phyloP scores from a whole-genome alignment of 192 early-diverging fungal genomes.

The Backusella westeae region DNA sequence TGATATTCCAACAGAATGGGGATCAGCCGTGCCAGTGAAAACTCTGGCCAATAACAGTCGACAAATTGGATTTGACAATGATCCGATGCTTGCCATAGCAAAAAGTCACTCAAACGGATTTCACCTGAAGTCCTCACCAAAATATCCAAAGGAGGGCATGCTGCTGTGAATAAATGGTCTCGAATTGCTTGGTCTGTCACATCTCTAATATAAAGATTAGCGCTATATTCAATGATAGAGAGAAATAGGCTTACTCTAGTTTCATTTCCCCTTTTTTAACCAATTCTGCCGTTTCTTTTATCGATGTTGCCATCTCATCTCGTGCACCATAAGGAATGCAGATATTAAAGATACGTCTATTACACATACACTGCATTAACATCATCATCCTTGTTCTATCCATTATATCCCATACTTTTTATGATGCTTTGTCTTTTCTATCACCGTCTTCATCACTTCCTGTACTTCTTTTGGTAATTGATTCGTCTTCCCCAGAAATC shows the following conservation, averaged over 20 bases:
- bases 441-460: slow-evolving; percentile 56
- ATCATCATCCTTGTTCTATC: neutral
- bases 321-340: slow-evolving; percentile 91
- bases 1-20: slow-evolving; percentile 84
- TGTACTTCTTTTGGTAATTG: slow-evolving; percentile 68
- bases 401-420: slow-evolving; percentile 33
- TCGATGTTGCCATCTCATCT: slow-evolving; percentile 84
- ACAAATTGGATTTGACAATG: slow-evolving; percentile 85
- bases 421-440: slow-evolving; percentile 66
- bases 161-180: slow-evolving; percentile 60
- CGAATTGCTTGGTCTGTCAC: slow-evolving; percentile 59
- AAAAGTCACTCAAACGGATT: slow-evolving; percentile 89
- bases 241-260: slow-evolving; percentile 26
- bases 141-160: slow-evolving; percentile 77
- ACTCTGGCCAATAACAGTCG: slow-evolving; percentile 93
- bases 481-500: slow-evolving; percentile 73
- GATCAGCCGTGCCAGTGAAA: slow-evolving; percentile 84
- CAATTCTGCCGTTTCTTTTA: slow-evolving; percentile 52
- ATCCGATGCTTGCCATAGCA: slow-evolving; percentile 38
- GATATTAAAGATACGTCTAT: slow-evolving; percentile 79
- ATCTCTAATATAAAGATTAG: slow-evolving; percentile 42
- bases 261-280: slow-evolving; percentile 54
- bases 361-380: neutral
- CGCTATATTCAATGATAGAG: neutral
- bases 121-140: slow-evolving; percentile 96